These are phyloP conservation scores for Hygrocybe coccinea DNA, from an alignment of 768 basidiomycete species.

Conservation along the genomic window DNA sequence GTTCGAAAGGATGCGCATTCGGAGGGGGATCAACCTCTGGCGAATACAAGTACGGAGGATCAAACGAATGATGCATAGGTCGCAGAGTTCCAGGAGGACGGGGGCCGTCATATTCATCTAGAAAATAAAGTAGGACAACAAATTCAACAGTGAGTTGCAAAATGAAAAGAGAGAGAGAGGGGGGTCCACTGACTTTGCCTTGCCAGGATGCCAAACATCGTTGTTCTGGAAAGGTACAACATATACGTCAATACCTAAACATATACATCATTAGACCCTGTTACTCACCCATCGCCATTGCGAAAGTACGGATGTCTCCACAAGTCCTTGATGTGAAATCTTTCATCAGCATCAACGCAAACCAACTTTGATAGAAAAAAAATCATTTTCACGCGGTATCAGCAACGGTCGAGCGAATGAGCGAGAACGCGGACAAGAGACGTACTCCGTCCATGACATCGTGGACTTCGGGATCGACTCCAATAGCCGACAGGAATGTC, in stretches of 20 bases:
- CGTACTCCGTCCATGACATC: constrained; percentile 31
- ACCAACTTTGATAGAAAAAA: constrained; percentile 20
- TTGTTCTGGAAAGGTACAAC: background rate
- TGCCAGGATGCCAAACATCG: background rate
- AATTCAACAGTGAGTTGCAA: too few relatives aligned
- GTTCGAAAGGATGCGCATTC: constrained; percentile 12
- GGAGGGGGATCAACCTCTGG: constrained; percentile 7
- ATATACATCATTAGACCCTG: too few relatives aligned
- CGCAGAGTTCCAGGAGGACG: too few relatives aligned
- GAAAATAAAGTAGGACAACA: too few relatives aligned
- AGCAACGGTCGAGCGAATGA: too few relatives aligned
- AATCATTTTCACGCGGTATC: background rate
- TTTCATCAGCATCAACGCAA: constrained; percentile 12
- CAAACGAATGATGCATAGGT: too few relatives aligned
- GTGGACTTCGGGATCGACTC: constrained; percentile 16
- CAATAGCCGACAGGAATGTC: constrained; percentile 8
- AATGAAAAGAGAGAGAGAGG: too few relatives aligned
- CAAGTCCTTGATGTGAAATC: constrained; percentile 18
- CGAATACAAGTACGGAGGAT: background rate
- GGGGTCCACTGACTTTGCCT: background rate
- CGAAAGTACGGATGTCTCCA: constrained; percentile 24
- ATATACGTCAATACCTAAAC: too few relatives aligned
- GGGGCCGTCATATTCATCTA: too few relatives aligned
- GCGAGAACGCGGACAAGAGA: too few relatives aligned
- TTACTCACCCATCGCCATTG: constrained; percentile 15